Percentiles rank a stretch among this genome's conserved stretches.
phyloP scores from a whole-genome alignment of 345 rosid genomes.

The Euclidium syriacum region DNA sequence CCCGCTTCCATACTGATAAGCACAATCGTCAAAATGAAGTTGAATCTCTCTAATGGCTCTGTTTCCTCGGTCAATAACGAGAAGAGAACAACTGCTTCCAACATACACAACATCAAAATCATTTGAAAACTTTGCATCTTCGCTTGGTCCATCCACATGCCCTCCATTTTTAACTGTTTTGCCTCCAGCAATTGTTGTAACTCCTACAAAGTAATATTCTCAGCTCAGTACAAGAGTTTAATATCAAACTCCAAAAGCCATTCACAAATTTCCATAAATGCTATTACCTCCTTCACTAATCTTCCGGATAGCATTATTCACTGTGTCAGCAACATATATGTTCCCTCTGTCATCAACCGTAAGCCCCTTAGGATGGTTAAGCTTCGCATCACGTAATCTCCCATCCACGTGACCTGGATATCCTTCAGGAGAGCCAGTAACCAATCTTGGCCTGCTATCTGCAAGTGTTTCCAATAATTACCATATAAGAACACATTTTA shows the following conservation, averaged over 20 bases:
- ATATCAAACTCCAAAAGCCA: not conserved
- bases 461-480: conserved; percentile 7
- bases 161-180: conserved; percentile 71
- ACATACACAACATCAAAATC: conserved; percentile 94
- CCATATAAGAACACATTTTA: not conserved
- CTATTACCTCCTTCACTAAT: conserved; percentile 80
- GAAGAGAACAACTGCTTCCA: conserved; percentile 96
- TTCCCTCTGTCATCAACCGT: conserved; percentile 94
- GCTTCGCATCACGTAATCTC: conserved; percentile 77
- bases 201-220: conserved; percentile 43
- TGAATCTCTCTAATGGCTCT: conserved; percentile 93
- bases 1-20: conserved; percentile 91
- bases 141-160: conserved; percentile 97
- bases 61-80: conserved; percentile 93
- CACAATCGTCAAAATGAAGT: conserved; percentile 97
- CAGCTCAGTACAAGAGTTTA: conserved; percentile 1
- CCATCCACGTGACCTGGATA: conserved; percentile 90
- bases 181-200: conserved; percentile 98
- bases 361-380: conserved; percentile 94
- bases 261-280: not conserved
- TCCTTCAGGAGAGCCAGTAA: conserved; percentile 93
- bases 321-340: conserved; percentile 83
- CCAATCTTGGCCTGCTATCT: conserved; percentile 66
- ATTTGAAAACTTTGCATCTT: conserved; percentile 91
- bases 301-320: conserved; percentile 93